Evolutionary conservation across 192 early-diverging fungal genomes (phyloP).

Genomic region (Neocallimastix lanati): DNA sequence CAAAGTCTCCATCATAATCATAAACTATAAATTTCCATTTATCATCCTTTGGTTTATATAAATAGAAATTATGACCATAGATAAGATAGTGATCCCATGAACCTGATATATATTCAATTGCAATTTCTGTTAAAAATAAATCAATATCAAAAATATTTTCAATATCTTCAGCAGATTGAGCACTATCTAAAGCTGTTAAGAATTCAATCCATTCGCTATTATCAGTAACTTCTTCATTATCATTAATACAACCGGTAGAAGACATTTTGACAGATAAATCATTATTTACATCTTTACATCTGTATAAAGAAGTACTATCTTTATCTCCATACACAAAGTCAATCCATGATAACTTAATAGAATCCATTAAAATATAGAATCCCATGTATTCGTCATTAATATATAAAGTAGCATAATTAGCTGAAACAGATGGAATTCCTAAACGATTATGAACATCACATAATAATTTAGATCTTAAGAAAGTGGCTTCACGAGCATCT

Average conservation of each 20-base stretch:
- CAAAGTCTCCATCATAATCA: neutral
- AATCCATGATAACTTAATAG: neutral
- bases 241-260: neutral
- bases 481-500: neutral
- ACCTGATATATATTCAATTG: neutral
- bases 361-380: neutral
- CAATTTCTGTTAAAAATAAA: neutral
- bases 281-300: neutral
- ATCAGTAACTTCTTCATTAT: neutral
- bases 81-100: neutral
- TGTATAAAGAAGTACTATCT: neutral
- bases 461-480: neutral
- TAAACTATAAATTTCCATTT: neutral
- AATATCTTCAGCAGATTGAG: neutral
- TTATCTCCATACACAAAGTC: neutral
- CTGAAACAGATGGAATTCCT: neutral
- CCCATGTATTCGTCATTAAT: neutral
- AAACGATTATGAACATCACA: neutral
- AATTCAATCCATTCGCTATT: neutral
- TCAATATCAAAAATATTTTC: neutral
- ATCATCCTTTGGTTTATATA: neutral
- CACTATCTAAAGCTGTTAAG: neutral
- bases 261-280: neutral
- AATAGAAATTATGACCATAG: neutral
- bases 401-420: neutral